Evolutionary conservation across 2,329 filamentous ascomycete genomes (phyloP).

Genomic region (Calonectria pteridis): DNA sequence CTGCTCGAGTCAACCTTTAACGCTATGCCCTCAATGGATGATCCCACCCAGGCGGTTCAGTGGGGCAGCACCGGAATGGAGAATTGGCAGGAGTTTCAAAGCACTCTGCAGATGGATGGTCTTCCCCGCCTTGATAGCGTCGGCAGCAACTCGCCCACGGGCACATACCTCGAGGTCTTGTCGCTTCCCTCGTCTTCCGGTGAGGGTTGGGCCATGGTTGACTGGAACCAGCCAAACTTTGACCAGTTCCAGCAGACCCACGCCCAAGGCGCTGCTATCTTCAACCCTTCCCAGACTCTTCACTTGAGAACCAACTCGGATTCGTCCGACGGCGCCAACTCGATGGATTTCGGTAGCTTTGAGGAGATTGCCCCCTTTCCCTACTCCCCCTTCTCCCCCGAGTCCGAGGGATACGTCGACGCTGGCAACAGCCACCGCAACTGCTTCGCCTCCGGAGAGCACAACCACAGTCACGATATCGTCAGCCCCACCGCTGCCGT

Average conservation of each 20-base stretch:
- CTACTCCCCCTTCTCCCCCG: conserved; percentile 84
- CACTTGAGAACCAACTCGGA: conserved; percentile 90
- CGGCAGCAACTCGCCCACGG: conserved; percentile 60
- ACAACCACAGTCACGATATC: conserved; percentile 62
- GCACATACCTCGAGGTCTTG: conserved; percentile 82
- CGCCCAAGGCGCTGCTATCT: conserved; percentile 75
- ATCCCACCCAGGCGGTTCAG: conserved; percentile 66
- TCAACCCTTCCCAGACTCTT: conserved; percentile 91
- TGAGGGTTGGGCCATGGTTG: conserved; percentile 87
- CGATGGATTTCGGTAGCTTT: conserved; percentile 80
- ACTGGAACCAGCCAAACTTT: conserved; percentile 76
- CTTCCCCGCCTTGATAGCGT: conserved; percentile 56
- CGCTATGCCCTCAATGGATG: conserved; percentile 68
- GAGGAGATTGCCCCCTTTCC: conserved; percentile 81
- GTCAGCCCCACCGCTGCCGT: conserved; percentile 78
- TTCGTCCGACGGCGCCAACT: conserved; percentile 79
- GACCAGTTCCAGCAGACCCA: conserved; percentile 70
- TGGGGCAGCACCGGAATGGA: conserved; percentile 74
- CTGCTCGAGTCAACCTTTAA: conserved; percentile 74
- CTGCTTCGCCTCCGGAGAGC: conserved; percentile 69
- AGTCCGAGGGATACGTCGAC: conserved; percentile 81
- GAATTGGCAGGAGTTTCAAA: conserved; percentile 85
- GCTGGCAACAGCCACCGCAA: conserved; percentile 67
- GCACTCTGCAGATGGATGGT: conserved; percentile 66
- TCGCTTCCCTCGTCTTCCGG: conserved; percentile 86